phyloP scores from a whole-genome alignment of 208 protist genomes.

The Acanthamoeba culbertsoni region DNA sequence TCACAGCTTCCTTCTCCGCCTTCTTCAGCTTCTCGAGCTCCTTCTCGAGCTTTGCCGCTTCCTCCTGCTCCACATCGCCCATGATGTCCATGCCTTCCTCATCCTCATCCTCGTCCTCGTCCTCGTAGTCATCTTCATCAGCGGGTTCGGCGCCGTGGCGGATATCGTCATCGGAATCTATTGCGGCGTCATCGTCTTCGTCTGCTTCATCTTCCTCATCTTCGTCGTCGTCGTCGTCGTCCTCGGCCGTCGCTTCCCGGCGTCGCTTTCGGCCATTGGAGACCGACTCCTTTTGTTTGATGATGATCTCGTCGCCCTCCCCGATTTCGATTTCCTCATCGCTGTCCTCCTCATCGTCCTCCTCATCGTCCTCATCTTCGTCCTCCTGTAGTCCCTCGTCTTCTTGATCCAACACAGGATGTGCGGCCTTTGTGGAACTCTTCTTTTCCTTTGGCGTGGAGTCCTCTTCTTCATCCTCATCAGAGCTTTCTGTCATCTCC shows the following conservation, averaged over 20 bases:
- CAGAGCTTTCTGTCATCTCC: neutral
- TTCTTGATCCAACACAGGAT: neutral
- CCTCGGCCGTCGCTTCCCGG: neutral
- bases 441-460: neutral
- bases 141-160: neutral
- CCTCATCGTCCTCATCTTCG: neutral
- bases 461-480: neutral
- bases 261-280: neutral
- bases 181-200: neutral
- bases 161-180: too few species aligned
- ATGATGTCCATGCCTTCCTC: neutral
- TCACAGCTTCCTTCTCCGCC: neutral
- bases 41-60: constrained; percentile 14
- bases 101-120: neutral
- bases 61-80: neutral
- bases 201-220: neutral
- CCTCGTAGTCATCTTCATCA: neutral
- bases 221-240: neutral
- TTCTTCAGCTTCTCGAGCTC: constrained; percentile 46
- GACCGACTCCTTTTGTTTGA: neutral
- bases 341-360: neutral
- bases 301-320: neutral
- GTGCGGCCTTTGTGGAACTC: neutral
- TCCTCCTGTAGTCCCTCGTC: neutral
- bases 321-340: constrained; percentile 1